Percentiles rank a stretch among this genome's conserved stretches.
These are phyloP conservation scores for Chlamydomonas asymmetrica DNA, from an alignment of 139 green algal species.

Conservation along the genomic window DNA sequence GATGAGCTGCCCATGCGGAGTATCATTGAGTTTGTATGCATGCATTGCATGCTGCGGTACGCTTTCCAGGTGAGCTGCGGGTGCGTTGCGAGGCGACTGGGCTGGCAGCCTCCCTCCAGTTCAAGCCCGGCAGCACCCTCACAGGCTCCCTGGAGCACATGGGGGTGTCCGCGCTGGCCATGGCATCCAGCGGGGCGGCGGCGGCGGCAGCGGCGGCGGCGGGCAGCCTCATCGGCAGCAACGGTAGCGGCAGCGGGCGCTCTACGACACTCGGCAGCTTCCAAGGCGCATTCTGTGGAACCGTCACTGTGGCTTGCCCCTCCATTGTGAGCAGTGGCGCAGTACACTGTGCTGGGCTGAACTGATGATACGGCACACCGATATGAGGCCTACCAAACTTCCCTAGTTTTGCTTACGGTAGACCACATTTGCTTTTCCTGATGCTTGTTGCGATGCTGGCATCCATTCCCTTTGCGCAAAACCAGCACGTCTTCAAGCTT, in stretches of 20 bases:
- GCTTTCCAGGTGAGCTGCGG: conserved; percentile 28
- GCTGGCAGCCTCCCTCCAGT: conserved; percentile 21
- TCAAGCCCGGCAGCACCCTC: conserved; percentile 32
- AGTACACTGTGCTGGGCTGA: too few species aligned
- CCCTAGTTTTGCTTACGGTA: too few species aligned
- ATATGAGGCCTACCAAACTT: too few species aligned
- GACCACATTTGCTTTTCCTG: too few species aligned
- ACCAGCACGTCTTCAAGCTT: neutral
- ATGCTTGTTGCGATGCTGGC: too few species aligned
- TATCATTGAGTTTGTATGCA: too few species aligned
- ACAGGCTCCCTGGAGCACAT: conserved; percentile 38
- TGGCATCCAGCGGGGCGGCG: neutral
- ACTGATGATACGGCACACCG: too few species aligned
- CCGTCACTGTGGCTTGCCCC: conserved; percentile 20
- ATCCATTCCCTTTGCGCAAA: too few species aligned
- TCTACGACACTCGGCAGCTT: conserved; percentile 25
- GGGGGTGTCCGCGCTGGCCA: neutral
- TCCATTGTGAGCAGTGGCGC: conserved; percentile 25
- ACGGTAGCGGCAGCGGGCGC: neutral
- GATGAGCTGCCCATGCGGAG: too few species aligned
- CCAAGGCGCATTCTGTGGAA: conserved; percentile 4
- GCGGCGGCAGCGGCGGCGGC: neutral
- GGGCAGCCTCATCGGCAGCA: conserved; percentile 1
- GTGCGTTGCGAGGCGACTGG: conserved; percentile 31
- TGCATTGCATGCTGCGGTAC: neutral